Evolutionary conservation across 345 rosid genomes (phyloP).

Genomic region (Sonneratia alba): DNA sequence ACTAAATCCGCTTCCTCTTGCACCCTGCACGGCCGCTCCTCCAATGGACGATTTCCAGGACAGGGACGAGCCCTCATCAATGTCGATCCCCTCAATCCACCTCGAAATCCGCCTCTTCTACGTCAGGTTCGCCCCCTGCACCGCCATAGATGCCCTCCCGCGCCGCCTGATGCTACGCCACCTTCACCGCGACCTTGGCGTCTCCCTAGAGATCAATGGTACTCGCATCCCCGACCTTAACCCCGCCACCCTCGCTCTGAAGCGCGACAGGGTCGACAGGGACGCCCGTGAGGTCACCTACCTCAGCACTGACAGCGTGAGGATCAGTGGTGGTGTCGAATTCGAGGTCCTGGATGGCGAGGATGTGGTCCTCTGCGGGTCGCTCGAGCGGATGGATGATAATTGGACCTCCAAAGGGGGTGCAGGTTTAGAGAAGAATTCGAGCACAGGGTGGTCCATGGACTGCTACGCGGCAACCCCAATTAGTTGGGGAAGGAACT

Average conservation of each 20-base stretch:
- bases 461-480: conserved; percentile 46
- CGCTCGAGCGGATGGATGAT: conserved; percentile 37
- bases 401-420: conserved; percentile 24
- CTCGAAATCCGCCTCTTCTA: conserved; percentile 39
- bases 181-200: conserved; percentile 57
- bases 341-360: conserved; percentile 63
- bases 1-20: no score
- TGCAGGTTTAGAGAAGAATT: conserved; percentile 30
- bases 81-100: conserved; percentile 3
- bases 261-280: conserved; percentile 76
- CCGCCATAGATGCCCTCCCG: conserved; percentile 57
- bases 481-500: conserved; percentile 39
- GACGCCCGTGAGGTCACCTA: conserved; percentile 69
- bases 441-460: conserved; percentile 52
- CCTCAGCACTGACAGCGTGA: conserved; percentile 68
- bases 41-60: neutral
- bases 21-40: no score
- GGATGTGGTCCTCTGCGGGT: conserved; percentile 55
- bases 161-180: conserved; percentile 55
- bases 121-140: conserved; percentile 57
- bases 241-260: conserved; percentile 53
- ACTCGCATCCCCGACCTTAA: conserved; percentile 42
- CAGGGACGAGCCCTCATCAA: neutral
- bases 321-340: conserved; percentile 60
- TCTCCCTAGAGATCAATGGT: conserved; percentile 72